Percentiles rank a stretch among this genome's conserved stretches.
Conservation (phyloP, 1,284 basidiomycete species). For the Cutaneotrichosporon arboriforme region DNA sequence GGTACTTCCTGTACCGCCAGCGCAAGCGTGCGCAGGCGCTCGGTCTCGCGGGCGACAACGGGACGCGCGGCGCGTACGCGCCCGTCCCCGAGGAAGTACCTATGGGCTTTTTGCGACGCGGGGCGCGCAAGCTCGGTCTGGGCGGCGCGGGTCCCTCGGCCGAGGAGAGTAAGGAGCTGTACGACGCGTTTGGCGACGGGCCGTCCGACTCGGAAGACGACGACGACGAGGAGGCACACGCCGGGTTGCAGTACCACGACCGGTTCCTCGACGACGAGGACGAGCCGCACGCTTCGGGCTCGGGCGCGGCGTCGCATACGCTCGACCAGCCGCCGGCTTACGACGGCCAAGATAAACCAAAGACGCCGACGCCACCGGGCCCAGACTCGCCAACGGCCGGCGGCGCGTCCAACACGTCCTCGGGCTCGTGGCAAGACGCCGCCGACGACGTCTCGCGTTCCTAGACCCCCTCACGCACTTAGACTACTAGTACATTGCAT, state of each 20-base stretch:
- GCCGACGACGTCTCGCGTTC: slow-evolving; percentile 30
- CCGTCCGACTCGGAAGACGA: slow-evolving; percentile 40
- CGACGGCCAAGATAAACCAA: slow-evolving; percentile 8
- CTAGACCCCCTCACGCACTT: neutral
- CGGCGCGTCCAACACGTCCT: slow-evolving; percentile 20
- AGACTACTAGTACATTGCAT: neutral
- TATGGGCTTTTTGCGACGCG: slow-evolving; percentile 59
- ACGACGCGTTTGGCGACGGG: slow-evolving; percentile 81
- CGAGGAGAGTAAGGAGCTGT: slow-evolving; percentile 61
- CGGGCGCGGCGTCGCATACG: slow-evolving; percentile 2
- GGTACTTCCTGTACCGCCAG: slow-evolving; percentile 53
- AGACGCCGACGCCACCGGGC: neutral
- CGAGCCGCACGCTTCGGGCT: slow-evolving; percentile 7
- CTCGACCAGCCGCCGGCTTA: slow-evolving; percentile 17
- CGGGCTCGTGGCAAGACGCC: slow-evolving; percentile 42
- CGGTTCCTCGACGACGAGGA: slow-evolving; percentile 46
- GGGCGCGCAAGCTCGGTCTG: slow-evolving; percentile 48
- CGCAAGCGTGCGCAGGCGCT: slow-evolving; percentile 50
- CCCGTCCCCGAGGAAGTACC: slow-evolving; percentile 65
- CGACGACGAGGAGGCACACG: slow-evolving; percentile 24
- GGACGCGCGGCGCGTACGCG: slow-evolving; percentile 60
- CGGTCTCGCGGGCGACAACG: slow-evolving; percentile 45
- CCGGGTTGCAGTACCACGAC: slow-evolving; percentile 45
- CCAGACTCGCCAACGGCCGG: neutral
- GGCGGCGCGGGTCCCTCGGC: slow-evolving; percentile 50